These are phyloP conservation scores for Xylariaceae sp. DNA, from an alignment of 2,329 filamentous ascomycete species.

Conservation along the genomic window DNA sequence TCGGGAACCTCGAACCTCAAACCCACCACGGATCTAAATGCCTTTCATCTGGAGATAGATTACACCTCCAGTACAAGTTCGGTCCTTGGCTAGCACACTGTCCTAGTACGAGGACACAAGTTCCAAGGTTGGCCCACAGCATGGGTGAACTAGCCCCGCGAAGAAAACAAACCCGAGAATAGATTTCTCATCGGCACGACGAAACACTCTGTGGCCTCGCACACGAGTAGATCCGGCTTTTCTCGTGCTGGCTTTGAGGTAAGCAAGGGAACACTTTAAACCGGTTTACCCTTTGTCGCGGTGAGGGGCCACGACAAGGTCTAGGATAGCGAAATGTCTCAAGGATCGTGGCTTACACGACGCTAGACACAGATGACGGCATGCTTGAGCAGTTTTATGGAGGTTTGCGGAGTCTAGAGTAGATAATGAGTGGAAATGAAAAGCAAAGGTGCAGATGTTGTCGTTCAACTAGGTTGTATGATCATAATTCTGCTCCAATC, in stretches of 20 bases:
- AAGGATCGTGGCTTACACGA: not conserved
- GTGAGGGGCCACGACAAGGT: not conserved
- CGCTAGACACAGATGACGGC: not conserved
- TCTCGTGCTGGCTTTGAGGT: not conserved
- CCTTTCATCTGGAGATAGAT: conserved; percentile 8
- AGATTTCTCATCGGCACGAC: not conserved
- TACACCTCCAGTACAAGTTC: not conserved
- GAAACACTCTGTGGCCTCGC: not conserved
- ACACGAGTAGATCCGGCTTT: not conserved
- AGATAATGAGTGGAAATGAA: not conserved
- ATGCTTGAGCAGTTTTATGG: conserved; percentile 3
- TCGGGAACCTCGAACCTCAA: not conserved
- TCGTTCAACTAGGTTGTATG: not conserved
- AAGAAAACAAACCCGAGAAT: not conserved
- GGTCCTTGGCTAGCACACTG: not conserved
- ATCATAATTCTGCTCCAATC: too few species aligned
- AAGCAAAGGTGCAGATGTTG: not conserved
- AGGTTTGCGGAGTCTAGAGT: not conserved
- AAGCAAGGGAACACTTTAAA: conserved; percentile 1
- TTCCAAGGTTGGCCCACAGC: not conserved
- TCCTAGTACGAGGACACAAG: not conserved
- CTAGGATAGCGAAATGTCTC: conserved; percentile 10
- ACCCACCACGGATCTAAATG: not conserved
- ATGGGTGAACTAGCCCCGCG: not conserved
- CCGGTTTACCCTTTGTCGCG: conserved; percentile 1